Evolutionary conservation across 2,329 filamentous ascomycete genomes (phyloP).

Genomic region (Fusarium paranaense): DNA sequence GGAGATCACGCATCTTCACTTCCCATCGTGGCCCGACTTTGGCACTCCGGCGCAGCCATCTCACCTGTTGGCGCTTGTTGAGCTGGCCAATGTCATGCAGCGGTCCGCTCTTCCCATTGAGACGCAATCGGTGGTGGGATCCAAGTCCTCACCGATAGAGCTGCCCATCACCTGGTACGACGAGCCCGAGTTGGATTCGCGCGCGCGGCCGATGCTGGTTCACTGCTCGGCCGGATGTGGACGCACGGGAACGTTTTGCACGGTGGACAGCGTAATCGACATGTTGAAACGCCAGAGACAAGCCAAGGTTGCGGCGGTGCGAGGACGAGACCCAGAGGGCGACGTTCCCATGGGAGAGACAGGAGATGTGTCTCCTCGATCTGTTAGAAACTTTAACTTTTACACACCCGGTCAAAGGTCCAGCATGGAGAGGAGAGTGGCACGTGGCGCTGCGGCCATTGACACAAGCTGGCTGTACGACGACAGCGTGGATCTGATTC

Average conservation of each 20-base stretch:
- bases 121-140: slow-evolving; percentile 51
- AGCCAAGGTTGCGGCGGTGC: slow-evolving; percentile 43
- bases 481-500: slow-evolving; percentile 81
- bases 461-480: slow-evolving; percentile 76
- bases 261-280: slow-evolving; percentile 94
- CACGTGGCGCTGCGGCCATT: slow-evolving; percentile 31
- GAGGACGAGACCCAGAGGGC: slow-evolving; percentile 51
- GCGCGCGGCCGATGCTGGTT: slow-evolving; percentile 81
- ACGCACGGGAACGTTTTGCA: slow-evolving; percentile 95
- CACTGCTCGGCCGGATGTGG: slow-evolving; percentile 98
- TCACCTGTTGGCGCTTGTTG: slow-evolving; percentile 89
- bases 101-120: slow-evolving; percentile 65
- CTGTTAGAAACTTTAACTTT: slow-evolving; percentile 40
- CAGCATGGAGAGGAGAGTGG: slow-evolving; percentile 25
- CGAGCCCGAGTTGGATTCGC: slow-evolving; percentile 67
- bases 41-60: slow-evolving; percentile 89
- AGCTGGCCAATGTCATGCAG: slow-evolving; percentile 83
- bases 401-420: slow-evolving; percentile 27
- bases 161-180: slow-evolving; percentile 60
- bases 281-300: slow-evolving; percentile 90
- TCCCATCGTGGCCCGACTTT: slow-evolving; percentile 97
- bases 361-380: slow-evolving; percentile 46
- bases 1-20: slow-evolving; percentile 94
- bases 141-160: slow-evolving; percentile 45
- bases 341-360: slow-evolving; percentile 59